Evolutionary conservation across 768 basidiomycete species (phyloP).

Genomic region (Psilocybe sp.): DNA sequence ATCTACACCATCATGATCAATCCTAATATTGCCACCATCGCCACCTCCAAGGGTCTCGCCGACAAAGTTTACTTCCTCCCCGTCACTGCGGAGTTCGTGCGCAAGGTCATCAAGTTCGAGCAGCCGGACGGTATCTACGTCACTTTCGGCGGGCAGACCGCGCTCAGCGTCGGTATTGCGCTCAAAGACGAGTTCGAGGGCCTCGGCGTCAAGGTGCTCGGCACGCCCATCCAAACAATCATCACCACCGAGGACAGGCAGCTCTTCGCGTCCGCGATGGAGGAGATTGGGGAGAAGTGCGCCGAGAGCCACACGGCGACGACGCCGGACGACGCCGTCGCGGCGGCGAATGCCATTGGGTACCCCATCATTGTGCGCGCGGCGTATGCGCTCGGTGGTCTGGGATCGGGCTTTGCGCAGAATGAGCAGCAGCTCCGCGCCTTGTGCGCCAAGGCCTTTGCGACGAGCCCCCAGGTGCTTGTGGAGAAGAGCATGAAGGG

Average conservation of each 20-base stretch:
- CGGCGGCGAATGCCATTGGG: constrained; percentile 81
- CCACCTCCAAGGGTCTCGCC: constrained; percentile 94
- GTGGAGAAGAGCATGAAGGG: constrained; percentile 99
- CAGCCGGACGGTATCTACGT: constrained; percentile 99
- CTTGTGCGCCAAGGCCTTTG: constrained; percentile 92
- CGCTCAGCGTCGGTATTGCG: constrained; percentile 93
- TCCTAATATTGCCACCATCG: constrained; percentile 99
- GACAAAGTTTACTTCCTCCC: constrained; percentile 99
- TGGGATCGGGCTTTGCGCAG: constrained; percentile 96
- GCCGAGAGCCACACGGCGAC: constrained; percentile 88
- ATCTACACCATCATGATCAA: constrained; percentile 99
- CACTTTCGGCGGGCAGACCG: constrained; percentile 98
- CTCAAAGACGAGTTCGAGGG: constrained; percentile 94
- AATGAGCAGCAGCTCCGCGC: constrained; percentile 86
- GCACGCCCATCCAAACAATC: constrained; percentile 96
- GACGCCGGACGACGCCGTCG: constrained; percentile 79
- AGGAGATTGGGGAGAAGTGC: constrained; percentile 92
- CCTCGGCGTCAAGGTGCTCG: constrained; percentile 90
- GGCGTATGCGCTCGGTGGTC: constrained; percentile 93
- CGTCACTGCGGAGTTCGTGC: constrained; percentile 96
- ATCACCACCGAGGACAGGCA: constrained; percentile 97
- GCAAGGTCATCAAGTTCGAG: constrained; percentile 98
- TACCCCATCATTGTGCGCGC: constrained; percentile 97
- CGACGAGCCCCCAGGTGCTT: constrained; percentile 96
- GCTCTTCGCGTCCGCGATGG: constrained; percentile 92